Evolutionary conservation across 805 yeast genomes (phyloP).

Genomic region (Wickerhamiella lipophila): DNA sequence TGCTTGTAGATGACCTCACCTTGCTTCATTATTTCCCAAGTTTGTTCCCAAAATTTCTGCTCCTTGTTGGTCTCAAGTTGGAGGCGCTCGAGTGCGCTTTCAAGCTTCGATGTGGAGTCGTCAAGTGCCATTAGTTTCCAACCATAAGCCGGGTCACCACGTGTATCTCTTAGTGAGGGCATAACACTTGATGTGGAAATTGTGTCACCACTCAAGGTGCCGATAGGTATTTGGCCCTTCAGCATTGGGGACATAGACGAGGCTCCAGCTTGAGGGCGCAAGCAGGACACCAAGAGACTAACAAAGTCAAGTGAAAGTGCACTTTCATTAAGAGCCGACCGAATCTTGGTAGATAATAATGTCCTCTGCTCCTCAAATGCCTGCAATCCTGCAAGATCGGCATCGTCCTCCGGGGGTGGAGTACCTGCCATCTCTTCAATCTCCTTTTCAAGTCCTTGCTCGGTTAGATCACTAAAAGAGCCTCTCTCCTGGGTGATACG

Average conservation of each 20-base stretch:
- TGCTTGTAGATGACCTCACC: slow-evolving; percentile 59
- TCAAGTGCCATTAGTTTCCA: slow-evolving; percentile 71
- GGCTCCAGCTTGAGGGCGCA: slow-evolving; percentile 74
- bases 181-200: neutral
- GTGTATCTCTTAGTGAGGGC: slow-evolving; percentile 1
- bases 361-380: slow-evolving; percentile 22
- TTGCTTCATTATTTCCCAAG: slow-evolving; percentile 30
- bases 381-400: slow-evolving; percentile 1
- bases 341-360: slow-evolving; percentile 20
- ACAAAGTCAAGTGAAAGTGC: slow-evolving; percentile 80
- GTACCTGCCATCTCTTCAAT: slow-evolving; percentile 23
- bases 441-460: slow-evolving; percentile 39
- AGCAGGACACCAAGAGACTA: slow-evolving; percentile 65
- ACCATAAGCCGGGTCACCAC: slow-evolving; percentile 43
- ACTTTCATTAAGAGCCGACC: slow-evolving; percentile 73
- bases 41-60: slow-evolving; percentile 51
- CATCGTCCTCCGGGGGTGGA: slow-evolving; percentile 22
- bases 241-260: slow-evolving; percentile 51
- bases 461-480: slow-evolving; percentile 47
- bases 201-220: slow-evolving; percentile 15
- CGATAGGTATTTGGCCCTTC: slow-evolving; percentile 20
- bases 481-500: slow-evolving; percentile 48
- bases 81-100: slow-evolving; percentile 40
- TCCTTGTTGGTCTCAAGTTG: slow-evolving; percentile 48
- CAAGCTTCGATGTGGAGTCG: slow-evolving; percentile 41